Evolutionary conservation across 371 early-diverging fungal genomes (phyloP).

Genomic region (Fennellomyces sp.): DNA sequence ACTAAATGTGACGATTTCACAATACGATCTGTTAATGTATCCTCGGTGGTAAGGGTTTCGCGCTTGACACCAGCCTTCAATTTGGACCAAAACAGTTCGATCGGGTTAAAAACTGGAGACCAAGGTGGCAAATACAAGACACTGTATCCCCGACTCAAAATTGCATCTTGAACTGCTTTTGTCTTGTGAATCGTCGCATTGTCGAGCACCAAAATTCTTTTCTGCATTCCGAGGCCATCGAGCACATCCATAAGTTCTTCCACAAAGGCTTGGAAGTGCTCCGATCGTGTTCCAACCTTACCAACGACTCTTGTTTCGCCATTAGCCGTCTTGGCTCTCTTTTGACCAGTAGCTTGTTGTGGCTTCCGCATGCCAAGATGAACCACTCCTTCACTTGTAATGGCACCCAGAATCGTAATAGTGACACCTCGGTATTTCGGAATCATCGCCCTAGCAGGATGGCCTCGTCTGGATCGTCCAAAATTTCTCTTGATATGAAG

Average conservation of each 20-base stretch:
- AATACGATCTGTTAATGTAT: too few species aligned
- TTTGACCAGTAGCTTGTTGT: neutral
- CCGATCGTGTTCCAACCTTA: neutral
- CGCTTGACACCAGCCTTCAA: too few species aligned
- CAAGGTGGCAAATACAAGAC: neutral
- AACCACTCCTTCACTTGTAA: neutral
- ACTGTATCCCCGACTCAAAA: neutral
- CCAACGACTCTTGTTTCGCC: neutral
- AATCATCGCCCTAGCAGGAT: neutral
- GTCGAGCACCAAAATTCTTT: conserved; percentile 13
- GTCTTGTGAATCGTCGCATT: conserved; percentile 10
- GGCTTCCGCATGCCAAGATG: neutral
- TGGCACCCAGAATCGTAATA: conserved; percentile 1
- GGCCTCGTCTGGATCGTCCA: conserved; percentile 7
- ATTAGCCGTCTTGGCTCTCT: neutral
- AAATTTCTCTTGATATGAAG: neutral
- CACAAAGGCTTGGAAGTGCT: conserved; percentile 3
- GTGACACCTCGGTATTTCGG: conserved; percentile 1
- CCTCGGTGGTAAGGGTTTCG: too few species aligned
- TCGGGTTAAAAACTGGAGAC: neutral
- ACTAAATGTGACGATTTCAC: too few species aligned
- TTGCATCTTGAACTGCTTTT: neutral
- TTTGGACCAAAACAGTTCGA: neutral
- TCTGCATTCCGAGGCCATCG: neutral
- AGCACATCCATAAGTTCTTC: conserved; percentile 6